A percentile compares a stretch with the other conserved stretches of the same genome.
These are phyloP conservation scores for Trichophyton rubrum DNA, from an alignment of 2,329 filamentous ascomycete species.

Conservation along the genomic window DNA sequence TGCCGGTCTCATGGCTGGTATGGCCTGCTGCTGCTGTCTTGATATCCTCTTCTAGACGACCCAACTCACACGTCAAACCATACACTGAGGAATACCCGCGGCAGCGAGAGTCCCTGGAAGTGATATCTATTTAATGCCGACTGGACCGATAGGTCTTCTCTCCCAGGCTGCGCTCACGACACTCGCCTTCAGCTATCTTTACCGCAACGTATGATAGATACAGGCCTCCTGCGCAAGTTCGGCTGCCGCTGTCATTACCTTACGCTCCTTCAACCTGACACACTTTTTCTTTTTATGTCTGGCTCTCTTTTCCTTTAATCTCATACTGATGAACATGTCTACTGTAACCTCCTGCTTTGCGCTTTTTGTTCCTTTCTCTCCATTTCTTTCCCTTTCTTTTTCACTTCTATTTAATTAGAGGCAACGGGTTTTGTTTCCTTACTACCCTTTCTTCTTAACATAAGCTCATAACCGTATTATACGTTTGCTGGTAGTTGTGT, in stretches of 20 bases:
- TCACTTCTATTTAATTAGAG: neutral
- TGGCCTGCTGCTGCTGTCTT: slow-evolving; percentile 41
- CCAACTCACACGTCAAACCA: neutral
- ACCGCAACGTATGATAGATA: neutral
- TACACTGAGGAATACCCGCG: neutral
- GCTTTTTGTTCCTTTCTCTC: neutral
- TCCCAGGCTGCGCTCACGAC: neutral
- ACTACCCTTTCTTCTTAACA: neutral
- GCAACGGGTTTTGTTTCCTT: neutral
- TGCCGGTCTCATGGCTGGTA: slow-evolving; percentile 35
- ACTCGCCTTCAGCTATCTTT: neutral
- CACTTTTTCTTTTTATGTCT: neutral
- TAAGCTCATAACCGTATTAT: neutral
- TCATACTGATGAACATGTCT: neutral
- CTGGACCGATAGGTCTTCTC: neutral
- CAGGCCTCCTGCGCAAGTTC: neutral
- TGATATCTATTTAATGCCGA: too few species aligned
- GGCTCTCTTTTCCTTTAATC: neutral
- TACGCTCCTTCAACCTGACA: neutral
- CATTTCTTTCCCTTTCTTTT: neutral
- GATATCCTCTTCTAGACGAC: slow-evolving; percentile 31
- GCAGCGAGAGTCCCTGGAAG: neutral
- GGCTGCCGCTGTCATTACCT: neutral
- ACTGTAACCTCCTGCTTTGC: neutral
- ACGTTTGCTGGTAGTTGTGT: neutral